A percentile compares a stretch with the other conserved stretches of the same genome.
Evolutionary conservation across 306 rosid genomes (phyloP).

Genomic region (Prosopis cineraria): DNA sequence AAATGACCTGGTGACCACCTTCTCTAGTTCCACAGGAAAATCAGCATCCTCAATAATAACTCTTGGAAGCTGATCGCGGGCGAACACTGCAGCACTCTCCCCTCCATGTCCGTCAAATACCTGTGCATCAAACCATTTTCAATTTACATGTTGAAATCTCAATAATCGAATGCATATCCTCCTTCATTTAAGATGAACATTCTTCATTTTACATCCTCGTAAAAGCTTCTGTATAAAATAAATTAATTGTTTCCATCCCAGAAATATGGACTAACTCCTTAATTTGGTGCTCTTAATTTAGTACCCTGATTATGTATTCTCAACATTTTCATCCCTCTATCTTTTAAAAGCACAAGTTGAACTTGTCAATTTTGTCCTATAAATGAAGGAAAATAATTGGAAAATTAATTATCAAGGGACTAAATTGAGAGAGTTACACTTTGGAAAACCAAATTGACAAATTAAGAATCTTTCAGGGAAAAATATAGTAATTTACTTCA

Average conservation of each 20-base stretch:
- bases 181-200: background rate
- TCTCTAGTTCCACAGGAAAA: slow-evolving; percentile 87
- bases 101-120: slow-evolving; percentile 99
- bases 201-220: background rate
- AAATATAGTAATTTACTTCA: background rate
- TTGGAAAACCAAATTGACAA: background rate
- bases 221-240: no score
- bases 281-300: background rate
- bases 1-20: slow-evolving; percentile 87
- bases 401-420: background rate
- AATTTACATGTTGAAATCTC: slow-evolving; percentile 26
- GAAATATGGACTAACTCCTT: background rate
- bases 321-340: background rate
- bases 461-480: background rate
- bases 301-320: background rate
- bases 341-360: background rate
- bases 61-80: slow-evolving; percentile 83
- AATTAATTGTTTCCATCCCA: background rate
- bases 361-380: background rate
- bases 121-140: slow-evolving; percentile 47
- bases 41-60: slow-evolving; percentile 86
- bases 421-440: background rate
- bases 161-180: background rate
- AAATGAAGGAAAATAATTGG: background rate
- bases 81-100: slow-evolving; percentile 80